Evolutionary conservation across 2,329 filamentous ascomycete species (phyloP), one percentile per base, ranked within the genome.

Genomic region (Monosporascus sp.): DNA sequence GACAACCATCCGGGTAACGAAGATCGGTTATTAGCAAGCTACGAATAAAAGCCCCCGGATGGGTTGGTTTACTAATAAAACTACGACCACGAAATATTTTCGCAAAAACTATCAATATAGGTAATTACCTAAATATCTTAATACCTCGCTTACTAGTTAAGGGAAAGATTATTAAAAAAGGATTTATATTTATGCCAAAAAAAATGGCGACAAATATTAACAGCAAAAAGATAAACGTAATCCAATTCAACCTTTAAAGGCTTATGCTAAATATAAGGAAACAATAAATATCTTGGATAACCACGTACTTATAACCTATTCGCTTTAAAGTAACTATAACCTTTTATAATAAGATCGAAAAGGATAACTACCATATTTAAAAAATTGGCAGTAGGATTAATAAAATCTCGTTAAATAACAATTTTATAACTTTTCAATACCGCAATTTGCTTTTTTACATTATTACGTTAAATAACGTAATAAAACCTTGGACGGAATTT

Each of bases 201-300:
- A 47, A 8, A 2, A 36, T 46, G 14, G 51, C 27, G 45, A 49
- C 27, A 24, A 52, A 52, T 2, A 45, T 52, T 38, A 52, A 36
- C 8, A 45, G 51, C 44, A 44, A 24, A 37, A 52, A 52, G 36
- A 52, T 48, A 36, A 49, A 52, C 16, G 51, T 52, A 3, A 52
- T 43, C 51, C 37, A 52, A 24, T 37, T 52, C 24, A 52, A 24
- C 5, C 51, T 45, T 45, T 45, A 52, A 4, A 52, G 51, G 20
- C 37, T 52, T 19, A 41, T 26, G 27, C 43, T 52, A 2, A 49
- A 7, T 45, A 16, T 20, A 5, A 49, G 37, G 3, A 45, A 52
- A 11, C 44, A 34, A 7, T 34, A 45, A 5, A 36, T 27, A 17
- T 49, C 51, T 9, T 22, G 44, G 27, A 52, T 52, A 38, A 34